A percentile compares a stretch with the other conserved stretches of the same genome.
Evolutionary conservation across 108 stramenopile species (phyloP).

Genomic region (Fragilaria crotonensis): DNA sequence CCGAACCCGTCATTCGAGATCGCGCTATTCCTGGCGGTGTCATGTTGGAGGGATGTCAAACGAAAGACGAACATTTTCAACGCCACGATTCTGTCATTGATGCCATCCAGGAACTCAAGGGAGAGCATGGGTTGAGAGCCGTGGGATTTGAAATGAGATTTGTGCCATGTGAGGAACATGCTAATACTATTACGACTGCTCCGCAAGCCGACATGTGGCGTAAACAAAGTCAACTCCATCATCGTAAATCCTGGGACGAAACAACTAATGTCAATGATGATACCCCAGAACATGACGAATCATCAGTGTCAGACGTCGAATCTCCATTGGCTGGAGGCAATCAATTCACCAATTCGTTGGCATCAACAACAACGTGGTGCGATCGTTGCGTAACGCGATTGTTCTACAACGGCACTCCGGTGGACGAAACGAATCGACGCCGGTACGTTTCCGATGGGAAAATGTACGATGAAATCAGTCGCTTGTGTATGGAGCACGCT

Average conservation of each 20-base stretch:
- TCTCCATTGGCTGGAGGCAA: neutral
- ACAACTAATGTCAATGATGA: neutral
- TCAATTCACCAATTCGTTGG: neutral
- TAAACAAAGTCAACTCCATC: neutral
- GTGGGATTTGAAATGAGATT: slow-evolving; percentile 54
- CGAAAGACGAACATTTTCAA: slow-evolving; percentile 22
- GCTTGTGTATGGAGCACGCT: slow-evolving; percentile 59
- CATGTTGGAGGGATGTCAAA: slow-evolving; percentile 20
- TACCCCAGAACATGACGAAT: neutral
- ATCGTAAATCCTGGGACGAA: neutral
- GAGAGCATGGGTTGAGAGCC: slow-evolving; percentile 44
- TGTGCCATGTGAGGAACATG: slow-evolving; percentile 29
- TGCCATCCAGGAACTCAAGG: slow-evolving; percentile 16
- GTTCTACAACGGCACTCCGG: slow-evolving; percentile 39
- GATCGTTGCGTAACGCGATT: slow-evolving; percentile 37
- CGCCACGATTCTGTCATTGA: slow-evolving; percentile 9
- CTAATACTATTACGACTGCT: neutral
- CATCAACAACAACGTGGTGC: neutral
- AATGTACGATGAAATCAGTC: slow-evolving; percentile 61
- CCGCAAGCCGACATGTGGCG: neutral
- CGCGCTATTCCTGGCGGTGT: slow-evolving; percentile 3
- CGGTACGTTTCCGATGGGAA: slow-evolving; percentile 60
- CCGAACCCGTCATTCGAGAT: neutral
- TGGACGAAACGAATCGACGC: slow-evolving; percentile 51
- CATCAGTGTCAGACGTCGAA: neutral